Base-by-base conservation (phyloP, 192 early-diverging fungal species). In the Chytriomyces sp. region DNA sequence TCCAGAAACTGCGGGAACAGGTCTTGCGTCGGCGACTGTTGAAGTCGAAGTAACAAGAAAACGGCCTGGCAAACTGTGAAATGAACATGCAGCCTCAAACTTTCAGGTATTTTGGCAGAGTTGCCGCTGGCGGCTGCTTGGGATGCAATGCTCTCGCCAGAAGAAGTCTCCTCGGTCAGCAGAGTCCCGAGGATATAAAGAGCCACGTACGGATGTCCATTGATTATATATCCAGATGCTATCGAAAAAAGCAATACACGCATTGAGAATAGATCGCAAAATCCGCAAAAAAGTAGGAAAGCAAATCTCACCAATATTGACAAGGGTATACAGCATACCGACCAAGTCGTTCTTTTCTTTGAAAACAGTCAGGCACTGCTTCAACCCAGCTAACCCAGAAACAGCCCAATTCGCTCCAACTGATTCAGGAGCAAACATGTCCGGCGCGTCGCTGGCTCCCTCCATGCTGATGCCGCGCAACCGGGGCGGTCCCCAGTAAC, bases 31-130 rank as follows among this genome's bases (percentile, higher is more conserved):
- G 77, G 64, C 70, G 61, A 11, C 45, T 64, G 65, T 28, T 77
- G 69, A 11, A 85, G 46, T 8, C 83, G 74, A 2, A 77, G 74
- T 7, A 85, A 64, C 10, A 85, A 24, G 63, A 85, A 85, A 13
- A 85, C 50, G 24, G 83, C 72, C 71, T 85, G 83, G 62, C 69
- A 76, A 11, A 85, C 47, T 0, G 81, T 82, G 63, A 74, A 82
- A 57, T 78, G 75, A 13, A 77, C 76, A 49, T 85, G 84, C 5
- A 79, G 62, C 60, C 49, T 50, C 5, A 85, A 23, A 59, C 75
- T 53, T 45, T 76, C 68, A 26, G 84, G 77, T 5, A 85, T 75
- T 45, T 50, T 50, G 6, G 68, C n/a, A 2, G n/a, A 23, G 28
- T 59, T 46, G 24, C 28, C 11, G 50, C 20, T 20, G 24, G 24